Evolutionary conservation across 371 early-diverging fungal species (phyloP).

Genomic region (Mortierella sp.): DNA sequence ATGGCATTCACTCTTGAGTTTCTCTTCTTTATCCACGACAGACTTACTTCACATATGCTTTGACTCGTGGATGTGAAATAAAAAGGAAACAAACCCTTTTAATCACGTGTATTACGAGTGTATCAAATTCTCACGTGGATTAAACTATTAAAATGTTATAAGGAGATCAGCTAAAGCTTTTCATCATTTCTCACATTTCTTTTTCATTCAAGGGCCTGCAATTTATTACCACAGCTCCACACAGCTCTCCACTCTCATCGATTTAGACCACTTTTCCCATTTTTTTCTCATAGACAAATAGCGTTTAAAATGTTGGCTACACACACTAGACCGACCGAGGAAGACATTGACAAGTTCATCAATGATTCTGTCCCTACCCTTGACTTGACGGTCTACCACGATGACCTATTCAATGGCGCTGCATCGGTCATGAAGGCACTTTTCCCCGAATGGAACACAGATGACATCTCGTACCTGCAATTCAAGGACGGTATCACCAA

Average conservation of each 20-base stretch:
- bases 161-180: neutral
- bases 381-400: conserved; percentile 65
- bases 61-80: too few relatives aligned
- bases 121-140: neutral
- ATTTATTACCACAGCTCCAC: neutral
- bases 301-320: conserved; percentile 40
- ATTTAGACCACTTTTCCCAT: neutral
- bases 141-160: neutral
- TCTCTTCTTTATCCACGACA: neutral
- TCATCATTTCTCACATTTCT: neutral
- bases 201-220: neutral
- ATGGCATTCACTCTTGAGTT: conserved; percentile 16
- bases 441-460: conserved; percentile 81
- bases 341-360: conserved; percentile 38
- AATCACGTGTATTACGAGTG: neutral
- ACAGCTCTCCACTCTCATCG: neutral
- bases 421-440: conserved; percentile 66
- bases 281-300: neutral
- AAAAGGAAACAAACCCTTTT: neutral
- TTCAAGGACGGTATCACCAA: conserved; percentile 96
- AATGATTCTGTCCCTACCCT: conserved; percentile 49
- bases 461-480: conserved; percentile 75
- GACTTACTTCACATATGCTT: too few relatives aligned
- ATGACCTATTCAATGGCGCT: conserved; percentile 76
- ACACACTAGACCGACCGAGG: conserved; percentile 23